These are phyloP conservation scores for Porogramme epimiltina DNA, from an alignment of 1,284 basidiomycete species.

Conservation along the genomic window DNA sequence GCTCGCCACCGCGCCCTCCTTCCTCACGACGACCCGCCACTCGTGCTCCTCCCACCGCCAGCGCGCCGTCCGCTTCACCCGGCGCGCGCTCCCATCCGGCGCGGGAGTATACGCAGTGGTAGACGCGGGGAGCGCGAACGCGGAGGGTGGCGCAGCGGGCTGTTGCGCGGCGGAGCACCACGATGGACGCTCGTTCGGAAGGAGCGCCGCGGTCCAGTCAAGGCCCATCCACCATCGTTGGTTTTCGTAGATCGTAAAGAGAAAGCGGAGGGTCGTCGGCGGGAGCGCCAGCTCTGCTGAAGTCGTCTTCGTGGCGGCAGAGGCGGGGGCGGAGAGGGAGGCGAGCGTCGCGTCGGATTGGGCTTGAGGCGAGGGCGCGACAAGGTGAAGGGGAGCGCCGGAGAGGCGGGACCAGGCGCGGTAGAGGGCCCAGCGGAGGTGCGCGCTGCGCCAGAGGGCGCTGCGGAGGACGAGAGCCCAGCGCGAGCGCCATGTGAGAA, in stretches of 20 bases:
- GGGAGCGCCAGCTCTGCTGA: slow-evolving; percentile 5
- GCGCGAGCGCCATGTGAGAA: slow-evolving; percentile 66
- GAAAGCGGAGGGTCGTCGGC: slow-evolving; percentile 60
- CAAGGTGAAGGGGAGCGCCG: slow-evolving; percentile 51
- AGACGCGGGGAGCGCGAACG: slow-evolving; percentile 57
- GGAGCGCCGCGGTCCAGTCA: slow-evolving; percentile 91
- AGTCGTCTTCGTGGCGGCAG: not conserved
- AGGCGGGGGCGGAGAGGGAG: slow-evolving; percentile 18
- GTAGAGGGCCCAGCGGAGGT: slow-evolving; percentile 62
- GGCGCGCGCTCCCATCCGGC: slow-evolving; percentile 44
- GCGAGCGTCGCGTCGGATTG: slow-evolving; percentile 34
- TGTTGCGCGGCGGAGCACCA: slow-evolving; percentile 66
- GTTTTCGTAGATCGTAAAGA: slow-evolving; percentile 91
- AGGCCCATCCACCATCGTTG: slow-evolving; percentile 93
- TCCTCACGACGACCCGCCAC: slow-evolving; percentile 78
- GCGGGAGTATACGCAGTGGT: slow-evolving; percentile 54
- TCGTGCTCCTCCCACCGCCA: slow-evolving; percentile 91
- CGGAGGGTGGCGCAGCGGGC: slow-evolving; percentile 65
- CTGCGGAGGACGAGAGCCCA: slow-evolving; percentile 58
- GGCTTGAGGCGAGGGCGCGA: slow-evolving; percentile 20
- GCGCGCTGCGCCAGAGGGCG: slow-evolving; percentile 64
- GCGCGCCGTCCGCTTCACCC: slow-evolving; percentile 69
- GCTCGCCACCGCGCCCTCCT: slow-evolving; percentile 40
- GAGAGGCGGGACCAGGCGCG: slow-evolving; percentile 49
- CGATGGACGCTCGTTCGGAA: slow-evolving; percentile 88